These are phyloP conservation scores for Populus pruinosa DNA, from an alignment of 345 rosid genomes.

Conservation along the genomic window DNA sequence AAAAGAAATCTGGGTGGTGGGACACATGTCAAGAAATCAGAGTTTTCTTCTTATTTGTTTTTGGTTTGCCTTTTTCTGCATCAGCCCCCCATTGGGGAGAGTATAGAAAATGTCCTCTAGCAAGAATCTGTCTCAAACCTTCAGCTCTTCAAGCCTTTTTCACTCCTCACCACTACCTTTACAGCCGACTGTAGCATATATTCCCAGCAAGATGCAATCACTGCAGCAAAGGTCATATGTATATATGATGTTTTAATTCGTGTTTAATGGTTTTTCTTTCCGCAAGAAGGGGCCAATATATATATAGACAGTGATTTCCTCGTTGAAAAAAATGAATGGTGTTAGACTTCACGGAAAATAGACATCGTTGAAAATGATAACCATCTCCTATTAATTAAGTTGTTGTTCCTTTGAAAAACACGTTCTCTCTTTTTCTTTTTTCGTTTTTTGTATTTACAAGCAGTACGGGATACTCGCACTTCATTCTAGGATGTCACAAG, in stretches of 20 bases:
- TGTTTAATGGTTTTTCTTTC: too few species aligned
- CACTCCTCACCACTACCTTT: background rate
- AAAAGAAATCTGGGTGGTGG: background rate
- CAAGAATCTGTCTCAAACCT: background rate
- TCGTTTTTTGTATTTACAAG: background rate
- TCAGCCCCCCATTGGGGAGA: background rate
- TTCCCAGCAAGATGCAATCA: background rate
- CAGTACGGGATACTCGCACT: background rate
- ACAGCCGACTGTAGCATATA: background rate
- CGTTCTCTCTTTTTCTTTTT: too few species aligned
- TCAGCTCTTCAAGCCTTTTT: background rate
- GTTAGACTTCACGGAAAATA: background rate
- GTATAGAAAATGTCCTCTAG: background rate
- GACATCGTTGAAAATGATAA: background rate
- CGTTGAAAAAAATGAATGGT: background rate
- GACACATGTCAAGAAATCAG: background rate
- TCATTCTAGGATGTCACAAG: background rate
- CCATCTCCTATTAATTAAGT: background rate
- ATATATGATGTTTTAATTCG: too few species aligned
- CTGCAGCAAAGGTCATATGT: too few species aligned
- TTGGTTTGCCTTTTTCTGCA: background rate
- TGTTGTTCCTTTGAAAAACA: background rate
- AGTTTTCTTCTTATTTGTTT: too few species aligned
- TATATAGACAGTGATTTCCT: background rate
- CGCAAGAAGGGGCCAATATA: too few species aligned